phyloP scores from a whole-genome alignment of 2,329 filamentous ascomycete genomes.

The Mariannaea elegans region DNA sequence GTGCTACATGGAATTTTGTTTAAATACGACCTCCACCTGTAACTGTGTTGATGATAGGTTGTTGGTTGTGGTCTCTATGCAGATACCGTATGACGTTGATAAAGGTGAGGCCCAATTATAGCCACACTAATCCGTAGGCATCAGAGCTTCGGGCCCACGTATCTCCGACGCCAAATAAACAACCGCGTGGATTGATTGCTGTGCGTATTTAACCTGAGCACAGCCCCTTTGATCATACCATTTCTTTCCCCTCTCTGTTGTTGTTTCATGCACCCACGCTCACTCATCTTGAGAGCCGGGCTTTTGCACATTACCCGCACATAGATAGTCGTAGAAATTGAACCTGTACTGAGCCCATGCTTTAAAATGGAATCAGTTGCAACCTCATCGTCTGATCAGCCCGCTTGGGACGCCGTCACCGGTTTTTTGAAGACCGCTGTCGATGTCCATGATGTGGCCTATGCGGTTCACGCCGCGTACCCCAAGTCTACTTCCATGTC shows the following conservation, averaged over 20 bases:
- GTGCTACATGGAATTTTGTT: background rate
- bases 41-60: no score
- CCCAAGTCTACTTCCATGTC: background rate
- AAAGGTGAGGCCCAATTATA: no score
- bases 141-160: no score
- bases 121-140: background rate
- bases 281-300: no score
- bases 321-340: slow-evolving; percentile 15
- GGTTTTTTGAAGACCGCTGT: slow-evolving; percentile 31
- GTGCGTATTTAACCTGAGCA: slow-evolving; percentile 3
- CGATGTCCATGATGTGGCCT: slow-evolving; percentile 19
- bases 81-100: no score
- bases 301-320: background rate
- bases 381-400: background rate
- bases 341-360: slow-evolving; percentile 32
- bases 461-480: slow-evolving; percentile 13
- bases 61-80: no score
- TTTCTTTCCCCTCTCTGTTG: no score
- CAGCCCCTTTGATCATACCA: background rate
- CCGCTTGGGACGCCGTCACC: slow-evolving; percentile 19
- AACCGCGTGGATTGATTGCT: slow-evolving; percentile 6
- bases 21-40: no score
- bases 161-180: background rate
- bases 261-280: no score
- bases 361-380: slow-evolving; percentile 44